Evolutionary conservation across 1,284 basidiomycete genomes (phyloP), one percentile per base, ranked within the genome.

Genomic region (Rhodofomes roseus): DNA sequence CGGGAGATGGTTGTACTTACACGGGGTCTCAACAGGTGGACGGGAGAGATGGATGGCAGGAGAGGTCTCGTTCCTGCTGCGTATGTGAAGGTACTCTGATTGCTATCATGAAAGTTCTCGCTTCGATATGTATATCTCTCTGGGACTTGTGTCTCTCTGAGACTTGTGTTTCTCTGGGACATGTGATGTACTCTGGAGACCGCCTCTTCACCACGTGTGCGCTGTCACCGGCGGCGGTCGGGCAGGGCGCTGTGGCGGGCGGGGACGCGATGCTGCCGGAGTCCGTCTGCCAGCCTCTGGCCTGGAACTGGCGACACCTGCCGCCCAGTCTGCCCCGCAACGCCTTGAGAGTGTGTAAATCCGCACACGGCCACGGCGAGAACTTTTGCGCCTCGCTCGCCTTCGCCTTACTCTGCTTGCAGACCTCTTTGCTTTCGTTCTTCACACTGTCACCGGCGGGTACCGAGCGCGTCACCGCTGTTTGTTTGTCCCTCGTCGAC

Each of bases 11-110:
- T n/a, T 34, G 22, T 22, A 36, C 29, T 56, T 43, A 18, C 55
- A 40, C 57, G 27, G 40, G 54, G 56, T 41, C 25, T 39, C 60
- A 46, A 43, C 67, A 92, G 89, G 89, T 92, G 89, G 89, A 88
- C 83, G 7, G 90, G 87, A 11, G 84, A 87, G 71, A 71, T 82
- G 29, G 76, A 87, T 63, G 86, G 86, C 14, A 80, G 74, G 67
- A 77, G 78, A 54, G 89, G 90, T 3, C 73, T 90, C 25, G 85
- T 92, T 66, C 89, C 89, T 18, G 89, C 89, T 8, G 81, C 89
- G 23, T 92, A 92, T 73, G 89, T 88, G 66, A 85, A 85, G 68
- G 60, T 85, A 25, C 64, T 89, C 7, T 60, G 50, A 59, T 23
- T 37, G n/a, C n/a, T n/a, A n/a, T n/a, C n/a, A n/a, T n/a, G n/a